Evolutionary conservation across 306 rosid genomes (phyloP).

Genomic region (Fragaria ananassa): DNA sequence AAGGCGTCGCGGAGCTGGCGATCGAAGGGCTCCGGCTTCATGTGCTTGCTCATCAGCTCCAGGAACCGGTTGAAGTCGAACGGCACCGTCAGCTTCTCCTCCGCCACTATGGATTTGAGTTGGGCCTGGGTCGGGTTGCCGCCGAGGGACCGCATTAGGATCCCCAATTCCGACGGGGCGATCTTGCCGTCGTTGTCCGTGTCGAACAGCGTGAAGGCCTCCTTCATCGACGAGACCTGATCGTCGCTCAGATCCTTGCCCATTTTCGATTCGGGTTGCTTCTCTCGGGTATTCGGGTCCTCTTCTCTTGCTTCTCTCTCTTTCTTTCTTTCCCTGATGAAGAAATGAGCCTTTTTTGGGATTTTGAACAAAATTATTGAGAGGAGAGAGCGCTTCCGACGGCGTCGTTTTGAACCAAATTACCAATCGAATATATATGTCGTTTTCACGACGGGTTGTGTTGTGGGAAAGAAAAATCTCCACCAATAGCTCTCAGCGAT

Average conservation of each 20-base stretch:
- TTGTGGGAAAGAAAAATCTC: too few relatives aligned
- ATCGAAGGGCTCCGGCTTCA: slow-evolving; percentile 96
- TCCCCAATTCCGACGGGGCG: slow-evolving; percentile 96
- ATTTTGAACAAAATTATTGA: neutral
- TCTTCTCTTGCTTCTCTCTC: slow-evolving; percentile 3
- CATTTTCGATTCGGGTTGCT: slow-evolving; percentile 28
- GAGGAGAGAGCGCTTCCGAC: neutral
- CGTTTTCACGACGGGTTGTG: too few relatives aligned
- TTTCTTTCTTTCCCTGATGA: neutral
- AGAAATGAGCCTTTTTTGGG: neutral
- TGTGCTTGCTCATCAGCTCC: slow-evolving; percentile 85
- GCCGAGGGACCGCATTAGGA: slow-evolving; percentile 94
- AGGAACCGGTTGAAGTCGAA: slow-evolving; percentile 84
- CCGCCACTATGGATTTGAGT: slow-evolving; percentile 75
- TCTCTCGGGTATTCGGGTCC: slow-evolving; percentile 20
- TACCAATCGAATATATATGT: neutral
- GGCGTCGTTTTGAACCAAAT: slow-evolving; percentile 16
- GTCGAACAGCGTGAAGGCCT: slow-evolving; percentile 92
- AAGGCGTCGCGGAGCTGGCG: slow-evolving; percentile 93
- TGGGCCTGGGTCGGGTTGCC: slow-evolving; percentile 99
- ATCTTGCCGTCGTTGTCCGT: slow-evolving; percentile 83
- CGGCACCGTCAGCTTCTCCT: slow-evolving; percentile 73
- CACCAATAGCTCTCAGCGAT: too few relatives aligned
- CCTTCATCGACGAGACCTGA: slow-evolving; percentile 85
- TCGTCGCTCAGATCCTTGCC: slow-evolving; percentile 94